Evolutionary conservation across 1,284 basidiomycete species (phyloP).

Genomic region (Phellopilus nigrolimitatus): DNA sequence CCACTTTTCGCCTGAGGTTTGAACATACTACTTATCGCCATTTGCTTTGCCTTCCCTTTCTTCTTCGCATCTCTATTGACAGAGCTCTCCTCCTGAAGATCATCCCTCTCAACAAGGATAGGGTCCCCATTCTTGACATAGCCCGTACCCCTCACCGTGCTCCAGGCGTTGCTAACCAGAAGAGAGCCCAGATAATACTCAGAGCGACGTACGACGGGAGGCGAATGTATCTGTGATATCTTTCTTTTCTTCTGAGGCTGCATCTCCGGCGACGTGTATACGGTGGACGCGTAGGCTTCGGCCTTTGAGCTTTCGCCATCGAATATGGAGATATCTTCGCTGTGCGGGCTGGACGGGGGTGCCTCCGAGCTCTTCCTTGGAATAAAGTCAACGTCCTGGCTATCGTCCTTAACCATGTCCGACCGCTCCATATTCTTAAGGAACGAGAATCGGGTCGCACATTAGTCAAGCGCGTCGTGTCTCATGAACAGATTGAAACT

Average conservation of each 20-base stretch:
- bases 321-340: constrained; percentile 4
- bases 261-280: background rate
- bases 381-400: background rate
- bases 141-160: constrained; percentile 67
- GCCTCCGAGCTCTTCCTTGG: background rate
- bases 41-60: constrained; percentile 51
- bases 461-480: background rate
- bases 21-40: constrained; percentile 60
- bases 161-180: constrained; percentile 74
- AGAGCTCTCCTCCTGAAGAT: constrained; percentile 33
- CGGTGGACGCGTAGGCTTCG: constrained; percentile 1
- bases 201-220: background rate
- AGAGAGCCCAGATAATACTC: constrained; percentile 59
- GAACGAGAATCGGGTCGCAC: background rate
- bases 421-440: background rate
- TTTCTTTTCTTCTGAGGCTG: constrained; percentile 12
- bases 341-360: constrained; percentile 13
- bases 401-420: constrained; percentile 2
- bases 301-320: background rate
- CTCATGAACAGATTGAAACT: background rate
- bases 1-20: constrained; percentile 47
- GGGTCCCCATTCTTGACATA: constrained; percentile 64
- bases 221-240: background rate
- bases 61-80: constrained; percentile 31
- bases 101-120: constrained; percentile 53